phyloP scores from a whole-genome alignment of 78 protist species.

The Guillardia theta region DNA sequence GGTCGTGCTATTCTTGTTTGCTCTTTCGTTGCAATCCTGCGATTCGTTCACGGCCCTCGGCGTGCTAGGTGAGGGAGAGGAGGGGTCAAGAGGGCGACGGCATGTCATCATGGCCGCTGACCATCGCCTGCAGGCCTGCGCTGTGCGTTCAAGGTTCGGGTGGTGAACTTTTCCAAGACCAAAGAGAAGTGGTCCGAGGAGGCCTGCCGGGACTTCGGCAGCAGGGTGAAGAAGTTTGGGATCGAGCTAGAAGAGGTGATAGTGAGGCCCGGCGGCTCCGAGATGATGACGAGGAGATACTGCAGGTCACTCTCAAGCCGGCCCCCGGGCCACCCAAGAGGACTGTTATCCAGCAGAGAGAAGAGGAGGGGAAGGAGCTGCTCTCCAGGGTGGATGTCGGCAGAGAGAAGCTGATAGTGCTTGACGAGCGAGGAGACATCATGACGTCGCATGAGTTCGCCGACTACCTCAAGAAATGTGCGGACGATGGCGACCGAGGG shows the following conservation, averaged over 20 bases:
- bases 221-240: background rate
- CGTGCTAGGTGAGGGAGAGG: background rate
- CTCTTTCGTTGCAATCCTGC: background rate
- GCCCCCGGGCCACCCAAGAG: background rate
- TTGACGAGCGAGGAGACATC: conserved; percentile 5
- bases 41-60: background rate
- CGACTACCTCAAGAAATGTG: background rate
- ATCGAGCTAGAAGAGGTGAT: background rate
- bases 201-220: background rate
- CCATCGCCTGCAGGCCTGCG: too few species aligned
- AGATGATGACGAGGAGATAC: too few species aligned
- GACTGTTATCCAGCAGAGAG: background rate
- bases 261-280: too few species aligned
- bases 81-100: too few species aligned
- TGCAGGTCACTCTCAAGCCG: background rate
- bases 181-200: background rate
- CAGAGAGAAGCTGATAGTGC: background rate
- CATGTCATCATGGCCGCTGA: too few species aligned
- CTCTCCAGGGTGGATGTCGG: background rate
- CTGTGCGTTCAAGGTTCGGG: background rate
- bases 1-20: background rate
- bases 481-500: background rate
- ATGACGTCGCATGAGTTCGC: background rate
- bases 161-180: background rate
- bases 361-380: background rate